A percentile compares a stretch with the other conserved stretches of the same genome.
phyloP scores from a whole-genome alignment of 1,139 yeast genomes.

The Lodderomyces pseudojiufengensis region DNA sequence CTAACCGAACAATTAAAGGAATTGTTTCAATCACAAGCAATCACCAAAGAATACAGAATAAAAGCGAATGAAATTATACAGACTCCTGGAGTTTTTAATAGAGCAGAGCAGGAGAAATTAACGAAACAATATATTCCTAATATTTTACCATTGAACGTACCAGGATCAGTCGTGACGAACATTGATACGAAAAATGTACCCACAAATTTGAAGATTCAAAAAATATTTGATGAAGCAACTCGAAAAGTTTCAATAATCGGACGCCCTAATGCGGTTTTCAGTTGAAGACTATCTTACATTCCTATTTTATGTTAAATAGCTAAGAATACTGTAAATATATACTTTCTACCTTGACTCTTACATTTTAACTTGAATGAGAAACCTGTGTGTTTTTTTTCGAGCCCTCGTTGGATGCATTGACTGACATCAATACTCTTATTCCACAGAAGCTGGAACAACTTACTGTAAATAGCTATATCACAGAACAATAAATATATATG shows the following conservation, averaged over 20 bases:
- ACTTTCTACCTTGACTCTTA: background rate
- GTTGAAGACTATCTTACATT: slow-evolving; percentile 4
- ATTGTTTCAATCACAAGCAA: background rate
- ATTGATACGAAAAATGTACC: slow-evolving; percentile 30
- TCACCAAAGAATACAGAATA: slow-evolving; percentile 22
- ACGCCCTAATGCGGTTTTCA: slow-evolving; percentile 34
- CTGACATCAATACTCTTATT: too few relatives aligned
- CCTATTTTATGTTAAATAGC: background rate
- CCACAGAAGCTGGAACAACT: too few relatives aligned
- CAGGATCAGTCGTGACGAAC: slow-evolving; percentile 32
- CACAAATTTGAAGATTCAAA: slow-evolving; percentile 29
- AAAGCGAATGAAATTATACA: slow-evolving; percentile 25
- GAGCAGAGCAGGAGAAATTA: slow-evolving; percentile 23
- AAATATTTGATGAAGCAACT: slow-evolving; percentile 30
- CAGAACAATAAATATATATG: too few relatives aligned
- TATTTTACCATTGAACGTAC: slow-evolving; percentile 31
- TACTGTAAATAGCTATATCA: too few relatives aligned
- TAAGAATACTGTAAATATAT: too few relatives aligned
- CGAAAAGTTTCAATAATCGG: slow-evolving; percentile 29
- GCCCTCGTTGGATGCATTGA: too few relatives aligned
- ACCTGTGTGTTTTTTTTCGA: too few relatives aligned
- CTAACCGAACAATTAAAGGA: background rate
- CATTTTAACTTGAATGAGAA: too few relatives aligned
- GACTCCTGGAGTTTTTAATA: slow-evolving; percentile 34
- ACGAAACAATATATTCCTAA: slow-evolving; percentile 28